A percentile compares a stretch with the other conserved stretches of the same genome.
phyloP scores from a whole-genome alignment of 345 rosid genomes.

The Turritis glabra region DNA sequence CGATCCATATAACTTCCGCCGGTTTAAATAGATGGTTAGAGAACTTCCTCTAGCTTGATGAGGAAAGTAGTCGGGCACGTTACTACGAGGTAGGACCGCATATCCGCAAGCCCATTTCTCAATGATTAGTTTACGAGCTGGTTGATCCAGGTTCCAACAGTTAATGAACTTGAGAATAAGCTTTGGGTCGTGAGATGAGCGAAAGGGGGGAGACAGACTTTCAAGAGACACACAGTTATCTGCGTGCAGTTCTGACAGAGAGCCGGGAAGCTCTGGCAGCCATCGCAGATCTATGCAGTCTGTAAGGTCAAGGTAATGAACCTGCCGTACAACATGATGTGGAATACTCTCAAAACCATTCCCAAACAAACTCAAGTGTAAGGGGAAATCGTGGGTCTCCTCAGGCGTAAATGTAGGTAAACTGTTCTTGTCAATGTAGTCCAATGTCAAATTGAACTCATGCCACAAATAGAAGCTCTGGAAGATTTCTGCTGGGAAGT shows the following conservation, averaged over 20 bases:
- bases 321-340: not conserved
- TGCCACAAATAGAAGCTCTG: not conserved
- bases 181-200: not conserved
- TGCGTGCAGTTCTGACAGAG: not conserved
- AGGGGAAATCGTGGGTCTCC: not conserved
- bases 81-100: not conserved
- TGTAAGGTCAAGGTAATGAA: not conserved
- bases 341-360: not conserved
- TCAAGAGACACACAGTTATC: conserved; percentile 2
- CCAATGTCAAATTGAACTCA: not conserved
- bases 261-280: conserved; percentile 7
- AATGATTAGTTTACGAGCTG: not conserved
- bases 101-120: not conserved
- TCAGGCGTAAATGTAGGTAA: not conserved
- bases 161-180: not conserved
- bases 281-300: not conserved
- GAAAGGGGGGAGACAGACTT: not conserved
- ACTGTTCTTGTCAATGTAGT: not conserved
- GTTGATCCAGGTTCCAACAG: not conserved
- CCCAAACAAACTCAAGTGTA: fast-evolving
- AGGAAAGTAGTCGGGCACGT: conserved; percentile 6
- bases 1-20: not conserved
- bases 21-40: not conserved
- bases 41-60: not conserved
- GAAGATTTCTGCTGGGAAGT: conserved; percentile 12